phyloP scores from a whole-genome alignment of 31 red algal genomes.

The Odonthalia washingtoniensis region DNA sequence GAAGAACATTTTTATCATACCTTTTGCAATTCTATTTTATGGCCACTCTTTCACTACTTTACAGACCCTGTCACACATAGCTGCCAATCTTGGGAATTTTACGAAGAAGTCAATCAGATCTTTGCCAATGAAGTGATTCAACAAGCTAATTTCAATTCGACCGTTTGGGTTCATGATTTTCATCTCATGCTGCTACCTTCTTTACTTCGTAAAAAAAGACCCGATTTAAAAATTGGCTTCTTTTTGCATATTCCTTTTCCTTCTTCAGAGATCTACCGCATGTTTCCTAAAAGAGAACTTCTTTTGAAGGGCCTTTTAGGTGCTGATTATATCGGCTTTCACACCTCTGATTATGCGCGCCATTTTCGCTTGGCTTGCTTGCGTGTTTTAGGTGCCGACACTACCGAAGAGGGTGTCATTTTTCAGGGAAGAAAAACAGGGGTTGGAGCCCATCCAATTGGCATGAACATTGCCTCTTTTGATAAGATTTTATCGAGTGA shows the following conservation, averaged over 20 bases:
- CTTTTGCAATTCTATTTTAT: constrained; percentile 97
- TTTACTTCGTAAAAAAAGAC: constrained; percentile 78
- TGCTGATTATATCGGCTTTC: constrained; percentile 97
- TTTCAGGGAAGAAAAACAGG: constrained; percentile 79
- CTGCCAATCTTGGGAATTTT: constrained; percentile 82
- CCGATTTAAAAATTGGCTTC: constrained; percentile 91
- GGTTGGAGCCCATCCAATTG: constrained; percentile 91
- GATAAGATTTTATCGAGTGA: constrained; percentile 69
- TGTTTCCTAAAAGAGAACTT: constrained; percentile 86
- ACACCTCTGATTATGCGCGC: constrained; percentile 98
- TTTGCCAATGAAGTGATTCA: constrained; percentile 82
- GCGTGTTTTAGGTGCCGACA: constrained; percentile 79
- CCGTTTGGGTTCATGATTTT: constrained; percentile 99
- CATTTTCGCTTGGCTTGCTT: constrained; percentile 97
- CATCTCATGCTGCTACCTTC: constrained; percentile 95
- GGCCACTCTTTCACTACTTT: constrained; percentile 99
- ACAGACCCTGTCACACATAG: constrained; percentile 78
- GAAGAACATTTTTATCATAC: no score
- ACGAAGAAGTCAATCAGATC: constrained; percentile 88
- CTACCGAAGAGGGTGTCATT: constrained; percentile 73
- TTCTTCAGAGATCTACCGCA: constrained; percentile 92
- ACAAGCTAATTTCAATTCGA: constrained; percentile 69
- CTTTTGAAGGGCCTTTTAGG: constrained; percentile 92
- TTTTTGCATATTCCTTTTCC: constrained; percentile 99
- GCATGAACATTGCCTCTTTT: constrained; percentile 95